Conservation (phyloP, 208 protist genomes). For the Endotrypanum monterogeii region DNA sequence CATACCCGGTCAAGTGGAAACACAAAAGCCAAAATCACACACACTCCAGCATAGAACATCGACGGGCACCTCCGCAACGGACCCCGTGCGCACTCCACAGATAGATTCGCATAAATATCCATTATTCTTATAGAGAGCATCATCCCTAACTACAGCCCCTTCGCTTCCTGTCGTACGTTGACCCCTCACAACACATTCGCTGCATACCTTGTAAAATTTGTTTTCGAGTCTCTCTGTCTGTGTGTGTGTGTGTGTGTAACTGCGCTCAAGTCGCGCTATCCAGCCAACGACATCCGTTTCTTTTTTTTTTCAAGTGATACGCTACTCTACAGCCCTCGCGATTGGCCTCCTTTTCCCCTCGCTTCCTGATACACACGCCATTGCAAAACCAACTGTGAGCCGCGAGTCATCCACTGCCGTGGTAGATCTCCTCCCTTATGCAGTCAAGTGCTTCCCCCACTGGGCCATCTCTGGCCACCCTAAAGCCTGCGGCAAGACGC, state of each 20-base stretch:
- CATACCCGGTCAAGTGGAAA: not conserved
- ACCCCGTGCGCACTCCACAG: not conserved
- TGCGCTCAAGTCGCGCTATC: not conserved
- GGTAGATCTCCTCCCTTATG: no score
- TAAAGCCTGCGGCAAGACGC: not conserved
- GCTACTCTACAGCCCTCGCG: not conserved
- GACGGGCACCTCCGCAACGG: not conserved
- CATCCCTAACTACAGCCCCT: not conserved
- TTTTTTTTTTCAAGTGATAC: not conserved
- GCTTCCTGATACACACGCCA: not conserved
- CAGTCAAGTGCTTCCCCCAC: not conserved
- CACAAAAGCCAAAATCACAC: not conserved
- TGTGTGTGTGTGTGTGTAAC: not conserved
- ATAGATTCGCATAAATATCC: slow-evolving; percentile 2
- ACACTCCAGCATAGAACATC: not conserved
- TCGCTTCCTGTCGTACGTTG: not conserved
- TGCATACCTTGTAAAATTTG: not conserved
- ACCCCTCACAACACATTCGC: not conserved
- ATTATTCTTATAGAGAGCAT: not conserved
- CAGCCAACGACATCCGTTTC: no score
- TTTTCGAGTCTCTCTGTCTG: not conserved
- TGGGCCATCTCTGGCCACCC: not conserved
- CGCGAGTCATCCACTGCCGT: no score
- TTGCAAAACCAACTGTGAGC: not conserved
- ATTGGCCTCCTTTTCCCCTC: not conserved